phyloP scores from a whole-genome alignment of 345 rosid species.

The Linum lewisii region DNA sequence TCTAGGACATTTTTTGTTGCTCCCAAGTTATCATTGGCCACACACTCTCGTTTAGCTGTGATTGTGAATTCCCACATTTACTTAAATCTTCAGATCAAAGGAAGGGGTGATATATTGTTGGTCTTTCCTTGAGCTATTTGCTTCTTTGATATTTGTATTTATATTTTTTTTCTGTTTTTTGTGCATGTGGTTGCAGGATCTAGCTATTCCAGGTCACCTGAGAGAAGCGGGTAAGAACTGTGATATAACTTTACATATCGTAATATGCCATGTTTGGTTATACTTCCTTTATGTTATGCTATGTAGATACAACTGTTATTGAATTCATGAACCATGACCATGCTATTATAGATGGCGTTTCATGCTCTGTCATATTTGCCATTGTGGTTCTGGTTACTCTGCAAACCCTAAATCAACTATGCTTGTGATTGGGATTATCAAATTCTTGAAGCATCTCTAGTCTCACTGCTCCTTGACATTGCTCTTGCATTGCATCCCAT shows the following conservation, averaged over 20 bases:
- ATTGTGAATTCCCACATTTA: neutral
- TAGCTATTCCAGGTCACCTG: constrained; percentile 48
- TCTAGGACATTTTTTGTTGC: neutral
- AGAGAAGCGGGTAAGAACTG: constrained; percentile 41
- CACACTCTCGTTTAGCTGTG: neutral
- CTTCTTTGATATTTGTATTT: neutral
- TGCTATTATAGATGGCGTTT: too few relatives aligned
- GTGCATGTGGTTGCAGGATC: constrained; percentile 40
- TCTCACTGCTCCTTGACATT: too few relatives aligned
- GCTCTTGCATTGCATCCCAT: too few relatives aligned
- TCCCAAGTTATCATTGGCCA: neutral
- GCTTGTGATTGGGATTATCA: too few relatives aligned
- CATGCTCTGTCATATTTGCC: too few relatives aligned
- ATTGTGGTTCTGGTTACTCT: too few relatives aligned
- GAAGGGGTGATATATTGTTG: neutral
- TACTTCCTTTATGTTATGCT: neutral
- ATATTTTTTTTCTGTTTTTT: neutral
- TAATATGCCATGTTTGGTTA: neutral
- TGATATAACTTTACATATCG: neutral
- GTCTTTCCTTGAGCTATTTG: neutral
- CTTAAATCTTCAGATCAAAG: neutral
- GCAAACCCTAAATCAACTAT: too few relatives aligned
- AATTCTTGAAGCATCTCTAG: too few relatives aligned
- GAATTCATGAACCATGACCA: too few relatives aligned
- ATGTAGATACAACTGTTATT: too few relatives aligned